These are phyloP conservation scores for Globisporangium mamillatum DNA, from an alignment of 352 stramenopile genomes.

Conservation along the genomic window DNA sequence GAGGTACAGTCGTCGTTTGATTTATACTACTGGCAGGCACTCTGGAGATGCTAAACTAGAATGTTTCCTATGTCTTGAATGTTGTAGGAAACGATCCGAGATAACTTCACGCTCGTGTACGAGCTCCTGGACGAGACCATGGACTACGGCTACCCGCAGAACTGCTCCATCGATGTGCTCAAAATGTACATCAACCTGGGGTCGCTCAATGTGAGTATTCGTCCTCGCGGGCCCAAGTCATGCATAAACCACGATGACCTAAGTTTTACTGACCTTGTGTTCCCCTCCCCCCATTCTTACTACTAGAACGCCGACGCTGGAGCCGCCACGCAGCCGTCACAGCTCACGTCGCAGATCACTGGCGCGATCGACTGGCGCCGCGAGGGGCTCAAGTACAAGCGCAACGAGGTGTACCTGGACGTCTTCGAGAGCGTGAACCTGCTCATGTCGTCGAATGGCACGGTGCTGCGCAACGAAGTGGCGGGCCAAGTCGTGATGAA, in stretches of 20 bases:
- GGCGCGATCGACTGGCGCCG: slow-evolving; percentile 91
- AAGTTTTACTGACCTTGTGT: neutral
- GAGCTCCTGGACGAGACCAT: slow-evolving; percentile 99
- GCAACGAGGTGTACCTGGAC: slow-evolving; percentile 98
- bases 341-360: slow-evolving; percentile 82
- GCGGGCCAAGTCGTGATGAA: slow-evolving; percentile 97
- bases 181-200: slow-evolving; percentile 98
- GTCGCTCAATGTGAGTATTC: slow-evolving; percentile 49
- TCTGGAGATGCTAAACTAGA: neutral
- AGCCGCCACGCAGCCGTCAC: slow-evolving; percentile 88
- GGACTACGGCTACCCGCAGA: slow-evolving; percentile 99
- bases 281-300: neutral
- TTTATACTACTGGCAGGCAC: neutral
- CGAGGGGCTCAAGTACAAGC: slow-evolving; percentile 97
- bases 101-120: slow-evolving; percentile 99
- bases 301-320: slow-evolving; percentile 83
- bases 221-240: neutral
- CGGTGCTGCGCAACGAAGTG: slow-evolving; percentile 95
- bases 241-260: neutral
- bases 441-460: slow-evolving; percentile 93
- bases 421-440: slow-evolving; percentile 97
- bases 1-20: slow-evolving; percentile 45
- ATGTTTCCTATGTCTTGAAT: too few relatives aligned
- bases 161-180: slow-evolving; percentile 96
- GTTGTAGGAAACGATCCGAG: slow-evolving; percentile 88